Base-by-base conservation (phyloP, 2,329 filamentous ascomycete genomes). In the Mycogone perniciosa region DNA sequence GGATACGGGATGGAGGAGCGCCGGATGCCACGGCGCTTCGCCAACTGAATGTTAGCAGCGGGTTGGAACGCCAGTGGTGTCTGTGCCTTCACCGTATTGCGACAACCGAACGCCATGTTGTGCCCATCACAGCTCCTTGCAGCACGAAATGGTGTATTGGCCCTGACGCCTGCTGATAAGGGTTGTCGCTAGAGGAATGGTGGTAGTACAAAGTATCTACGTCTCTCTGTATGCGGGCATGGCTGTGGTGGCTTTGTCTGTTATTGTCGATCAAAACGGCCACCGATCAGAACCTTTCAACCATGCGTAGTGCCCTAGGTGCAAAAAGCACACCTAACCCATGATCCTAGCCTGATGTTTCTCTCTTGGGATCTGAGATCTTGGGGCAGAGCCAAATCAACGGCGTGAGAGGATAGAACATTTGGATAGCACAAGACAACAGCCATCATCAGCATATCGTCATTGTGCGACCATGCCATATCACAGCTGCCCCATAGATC, bases 251-350 rank as follows among this genome's bases (percentile, higher is more conserved):
- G 35, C 35, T 38, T 43, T 44, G 44, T 47, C 27, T 44, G n/a
- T 30, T 5, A 20, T 27, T 34, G 47, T 34, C 49, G 49, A 51
- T 51, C 49, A 27, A n/a, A 26, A 20, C 49, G 42, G 46, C 49
- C 47, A 44, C 20, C 20, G 20, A 20, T 20, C 20, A 20, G 20
- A 20, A 20, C 20, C 20, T 20, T 20, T 20, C 20, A 20, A 20
- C 20, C 20, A 20, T 20, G 20, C 20, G 20, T 20, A 3, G 20
- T 20, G 20, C 20, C 20, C 20, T 20, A 20, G 20, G 20, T 20
- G 20, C 20, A 20, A 20, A 20, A 20, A 20, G 20, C 20, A 20
- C 20, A 20, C 20, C 20, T 20, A 20, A 20, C 20, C 20, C 20
- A 20, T 20, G 20, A 20, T 20, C 20, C 20, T 20, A 20, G 20